Evolutionary conservation across 805 yeast genomes (phyloP), one percentile per base, ranked within the genome.

Genomic region (Phaffomyces antillensis): DNA sequence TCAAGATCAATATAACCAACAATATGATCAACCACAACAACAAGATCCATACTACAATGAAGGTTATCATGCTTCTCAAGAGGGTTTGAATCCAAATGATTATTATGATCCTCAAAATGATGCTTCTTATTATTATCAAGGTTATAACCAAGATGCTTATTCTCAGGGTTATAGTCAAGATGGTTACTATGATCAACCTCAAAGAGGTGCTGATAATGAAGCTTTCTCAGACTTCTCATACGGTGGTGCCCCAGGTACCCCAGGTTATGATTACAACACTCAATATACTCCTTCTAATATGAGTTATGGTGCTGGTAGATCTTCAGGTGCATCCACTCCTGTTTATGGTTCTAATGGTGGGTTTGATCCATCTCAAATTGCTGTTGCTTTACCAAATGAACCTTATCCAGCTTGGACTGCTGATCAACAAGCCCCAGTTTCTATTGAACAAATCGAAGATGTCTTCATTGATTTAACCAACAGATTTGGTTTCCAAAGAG

Each of bases 331-430:
- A 37, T 87, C 96, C 2, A 93, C 99, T 36, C 98, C 99, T 18
- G 79, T 87, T 54, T 86, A 86, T 61, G 95, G 93, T 36, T 79
- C 80, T 45, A 76, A 73, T 49, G 67, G 66, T 43, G 69, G 64
- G 7, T 70, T 77, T 58, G 83, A 80, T 57, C 83, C 85, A 31
- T 70, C 80, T 8, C 67, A 81, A 59, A 64, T 79, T 61, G 68
- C 86, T 59, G 69, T 81, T 73, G 83, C 87, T 63, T 56, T 83
- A 68, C 75, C 95, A 56, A 79, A 89, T 38, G 93, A 93, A 65
- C 99, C 99, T 31, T 93, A 91, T 65, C 99, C 99, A 37, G 98
- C 99, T 42, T 93, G 99, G 99, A 86, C 96, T 24, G 95, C 95
- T 39, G 98, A 93, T 66, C 90, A 85, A 46, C 91, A 85, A 64